A percentile compares a stretch with the other conserved stretches of the same genome.
phyloP scores from a whole-genome alignment of 352 stramenopile genomes.

The Nothophytophthora sp. region DNA sequence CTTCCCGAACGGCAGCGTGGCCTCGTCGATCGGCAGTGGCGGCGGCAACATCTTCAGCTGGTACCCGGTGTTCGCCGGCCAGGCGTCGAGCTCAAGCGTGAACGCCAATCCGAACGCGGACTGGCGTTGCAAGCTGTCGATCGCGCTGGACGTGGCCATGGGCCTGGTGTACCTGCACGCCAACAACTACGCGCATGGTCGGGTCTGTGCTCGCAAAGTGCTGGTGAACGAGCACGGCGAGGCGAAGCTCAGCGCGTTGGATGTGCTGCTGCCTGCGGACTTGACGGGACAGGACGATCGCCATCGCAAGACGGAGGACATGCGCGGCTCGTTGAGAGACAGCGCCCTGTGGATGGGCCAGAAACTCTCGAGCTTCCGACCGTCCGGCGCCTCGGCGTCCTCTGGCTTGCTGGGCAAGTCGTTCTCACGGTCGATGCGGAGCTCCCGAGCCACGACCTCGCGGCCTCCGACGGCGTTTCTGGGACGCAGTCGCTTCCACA shows the following conservation, averaged over 20 bases:
- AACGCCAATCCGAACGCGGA: slow-evolving; percentile 50
- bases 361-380: slow-evolving; percentile 29
- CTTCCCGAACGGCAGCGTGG: slow-evolving; percentile 31
- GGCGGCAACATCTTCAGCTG: slow-evolving; percentile 56
- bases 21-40: slow-evolving; percentile 32
- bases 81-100: slow-evolving; percentile 26
- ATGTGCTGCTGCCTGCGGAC: slow-evolving; percentile 45
- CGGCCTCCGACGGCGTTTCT: slow-evolving; percentile 8
- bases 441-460: background rate
- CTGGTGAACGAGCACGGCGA: slow-evolving; percentile 74
- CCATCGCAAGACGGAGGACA: slow-evolving; percentile 19
- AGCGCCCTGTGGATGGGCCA: slow-evolving; percentile 46
- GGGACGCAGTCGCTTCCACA: slow-evolving; percentile 22
- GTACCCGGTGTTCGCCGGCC: slow-evolving; percentile 39
- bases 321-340: slow-evolving; percentile 48
- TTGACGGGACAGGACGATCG: slow-evolving; percentile 9
- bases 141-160: slow-evolving; percentile 83
- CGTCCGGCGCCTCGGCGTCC: slow-evolving; percentile 5
- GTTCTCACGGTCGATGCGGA: background rate
- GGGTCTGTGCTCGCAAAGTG: slow-evolving; percentile 64
- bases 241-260: slow-evolving; percentile 76
- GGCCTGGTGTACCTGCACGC: slow-evolving; percentile 75
- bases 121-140: slow-evolving; percentile 73
- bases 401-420: background rate
- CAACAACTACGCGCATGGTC: slow-evolving; percentile 58